phyloP scores from a whole-genome alignment of 768 basidiomycete species.

The Cubamyces lactineus region DNA sequence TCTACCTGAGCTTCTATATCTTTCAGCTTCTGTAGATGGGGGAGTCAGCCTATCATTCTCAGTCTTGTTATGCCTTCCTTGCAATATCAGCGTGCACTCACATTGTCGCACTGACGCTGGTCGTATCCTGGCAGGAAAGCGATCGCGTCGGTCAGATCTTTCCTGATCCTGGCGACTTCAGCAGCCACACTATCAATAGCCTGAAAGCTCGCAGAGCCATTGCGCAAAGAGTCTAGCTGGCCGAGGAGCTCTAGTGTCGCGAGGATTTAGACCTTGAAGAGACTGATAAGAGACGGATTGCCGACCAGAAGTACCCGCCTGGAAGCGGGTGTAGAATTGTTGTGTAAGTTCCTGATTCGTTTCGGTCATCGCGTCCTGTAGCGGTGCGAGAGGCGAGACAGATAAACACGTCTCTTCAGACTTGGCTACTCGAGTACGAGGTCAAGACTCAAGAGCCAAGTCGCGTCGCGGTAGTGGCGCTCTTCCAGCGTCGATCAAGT shows the following conservation, averaged over 20 bases:
- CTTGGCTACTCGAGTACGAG: too few relatives aligned
- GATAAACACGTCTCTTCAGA: too few relatives aligned
- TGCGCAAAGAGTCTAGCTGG: slow-evolving; percentile 48
- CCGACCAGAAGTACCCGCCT: slow-evolving; percentile 55
- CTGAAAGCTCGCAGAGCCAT: slow-evolving; percentile 27
- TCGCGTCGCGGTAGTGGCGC: too few relatives aligned
- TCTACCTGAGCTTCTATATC: slow-evolving; percentile 59
- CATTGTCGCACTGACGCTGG: slow-evolving; percentile 71
- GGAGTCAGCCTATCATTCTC: neutral
- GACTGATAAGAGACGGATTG: slow-evolving; percentile 25
- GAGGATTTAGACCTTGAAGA: slow-evolving; percentile 12
- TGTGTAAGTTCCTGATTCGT: slow-evolving; percentile 50
- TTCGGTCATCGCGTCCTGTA: slow-evolving; percentile 22
- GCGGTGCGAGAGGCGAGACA: too few relatives aligned
- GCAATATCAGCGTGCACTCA: slow-evolving; percentile 38
- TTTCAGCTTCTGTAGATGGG: slow-evolving; percentile 60
- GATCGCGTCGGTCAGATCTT: slow-evolving; percentile 64
- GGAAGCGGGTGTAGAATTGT: slow-evolving; percentile 54
- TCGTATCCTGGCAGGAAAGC: slow-evolving; percentile 72
- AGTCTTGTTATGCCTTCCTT: neutral
- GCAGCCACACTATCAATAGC: slow-evolving; percentile 47
- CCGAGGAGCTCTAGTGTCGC: slow-evolving; percentile 48
- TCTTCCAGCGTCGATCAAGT: too few relatives aligned
- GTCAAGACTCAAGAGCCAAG: too few relatives aligned
- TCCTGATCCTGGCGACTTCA: slow-evolving; percentile 61